Base-by-base conservation (phyloP, 768 basidiomycete genomes). In the Mycena pura region DNA sequence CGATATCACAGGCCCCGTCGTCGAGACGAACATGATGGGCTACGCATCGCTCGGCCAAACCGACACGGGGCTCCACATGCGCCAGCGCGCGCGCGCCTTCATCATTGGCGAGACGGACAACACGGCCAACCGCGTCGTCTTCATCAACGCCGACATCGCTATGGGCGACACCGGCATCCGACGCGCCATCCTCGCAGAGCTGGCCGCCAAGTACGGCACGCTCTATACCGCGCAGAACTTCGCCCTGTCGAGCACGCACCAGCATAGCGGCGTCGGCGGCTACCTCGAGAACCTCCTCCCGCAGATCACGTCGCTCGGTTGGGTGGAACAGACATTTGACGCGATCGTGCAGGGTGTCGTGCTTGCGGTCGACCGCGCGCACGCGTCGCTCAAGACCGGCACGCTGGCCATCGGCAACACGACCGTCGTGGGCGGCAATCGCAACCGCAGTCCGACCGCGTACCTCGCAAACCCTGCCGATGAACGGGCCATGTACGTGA, bases 21-120 rank as follows among this genome's bases (percentile, higher is more conserved):
- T 92, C 6, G 90, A 93, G 77, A 92, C 91, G 17, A 91, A 91
- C 63, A 89, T 92, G 87, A 90, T 91, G 89, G 90, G 91, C 8
- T 92, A 91, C 71, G 90, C 89, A 4, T 79, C 75, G 2, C 68
- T 87, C 8, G 69, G 78, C 1, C 91, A 93, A 71, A 86, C 84
- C 2, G 89, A 88, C 68, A 88, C 85, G 0, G 91, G 91, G 8
- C 76, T 92, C 55, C 91, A 93, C 72, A 87, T 92, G 89, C 82
- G 92, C 15, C 86, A 92, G 71, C 84, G 88, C 52, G 88, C 86
- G 67, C 87, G 92, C 19, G 90, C 89, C 0, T 93, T 86, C 69
- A 89, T 93, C 60, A 74, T 93, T 17, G 90, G 88, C 39, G 88
- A 90, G 53, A 74, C 84, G 24, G 68, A 82, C 43, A 73, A 78